Percentiles rank a stretch among this genome's conserved stretches.
Evolutionary conservation across 1,284 basidiomycete genomes (phyloP).

Genomic region (Puccinia triticina): DNA sequence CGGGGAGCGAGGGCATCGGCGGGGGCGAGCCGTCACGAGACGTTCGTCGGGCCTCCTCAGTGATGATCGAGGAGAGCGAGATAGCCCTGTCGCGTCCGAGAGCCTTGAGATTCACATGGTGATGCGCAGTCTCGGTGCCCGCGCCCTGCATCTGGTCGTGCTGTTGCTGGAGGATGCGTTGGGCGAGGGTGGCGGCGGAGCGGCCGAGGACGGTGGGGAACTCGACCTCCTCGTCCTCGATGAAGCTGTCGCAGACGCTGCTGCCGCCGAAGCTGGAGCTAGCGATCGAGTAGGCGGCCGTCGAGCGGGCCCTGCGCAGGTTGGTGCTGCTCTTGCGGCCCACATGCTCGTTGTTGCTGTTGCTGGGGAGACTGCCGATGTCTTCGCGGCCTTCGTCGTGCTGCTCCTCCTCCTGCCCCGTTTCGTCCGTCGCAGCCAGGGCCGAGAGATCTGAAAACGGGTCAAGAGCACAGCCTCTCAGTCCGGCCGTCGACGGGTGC

Average conservation of each 20-base stretch:
- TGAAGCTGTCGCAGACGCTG: constrained; percentile 26
- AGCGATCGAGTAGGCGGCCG: constrained; percentile 13
- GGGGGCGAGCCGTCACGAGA: neutral
- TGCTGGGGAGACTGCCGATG: neutral
- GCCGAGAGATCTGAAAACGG: constrained; percentile 14
- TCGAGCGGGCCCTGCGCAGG: neutral
- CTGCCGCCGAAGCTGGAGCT: neutral
- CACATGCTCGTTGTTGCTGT: too few species aligned
- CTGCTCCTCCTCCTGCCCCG: neutral
- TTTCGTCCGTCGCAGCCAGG: neutral
- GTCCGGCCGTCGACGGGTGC: neutral
- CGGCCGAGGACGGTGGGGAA: constrained; percentile 24
- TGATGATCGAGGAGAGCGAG: constrained; percentile 27
- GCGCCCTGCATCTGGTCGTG: neutral
- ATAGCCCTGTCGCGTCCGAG: constrained; percentile 13
- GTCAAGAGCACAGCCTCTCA: neutral
- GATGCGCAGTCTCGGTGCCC: neutral
- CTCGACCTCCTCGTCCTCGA: constrained; percentile 31
- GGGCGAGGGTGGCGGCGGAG: neutral
- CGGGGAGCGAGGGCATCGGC: neutral
- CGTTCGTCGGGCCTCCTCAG: neutral
- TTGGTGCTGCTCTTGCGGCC: neutral
- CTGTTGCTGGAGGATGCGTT: constrained; percentile 10
- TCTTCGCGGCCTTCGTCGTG: neutral
- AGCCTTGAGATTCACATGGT: constrained; percentile 12